A percentile compares a stretch with the other conserved stretches of the same genome.
phyloP scores from a whole-genome alignment of 257 asterid genomes.

The Solanum clarkiae region DNA sequence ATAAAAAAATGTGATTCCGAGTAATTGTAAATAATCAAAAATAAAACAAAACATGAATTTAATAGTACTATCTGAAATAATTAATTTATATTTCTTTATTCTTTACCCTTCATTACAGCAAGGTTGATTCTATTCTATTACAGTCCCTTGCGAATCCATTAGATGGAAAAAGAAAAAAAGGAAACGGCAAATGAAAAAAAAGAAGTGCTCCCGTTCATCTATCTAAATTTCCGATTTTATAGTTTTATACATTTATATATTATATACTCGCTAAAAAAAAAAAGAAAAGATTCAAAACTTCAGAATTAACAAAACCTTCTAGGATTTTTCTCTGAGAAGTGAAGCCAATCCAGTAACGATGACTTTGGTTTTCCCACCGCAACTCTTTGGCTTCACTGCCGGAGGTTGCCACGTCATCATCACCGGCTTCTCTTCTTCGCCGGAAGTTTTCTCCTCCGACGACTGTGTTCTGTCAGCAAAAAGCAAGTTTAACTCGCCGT shows the following conservation, averaged over 20 bases:
- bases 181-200: background rate
- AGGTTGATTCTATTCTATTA: background rate
- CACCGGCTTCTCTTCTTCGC: constrained; percentile 15
- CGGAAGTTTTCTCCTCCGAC: constrained; percentile 9
- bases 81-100: background rate
- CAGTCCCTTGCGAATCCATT: background rate
- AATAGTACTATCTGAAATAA: too few relatives aligned
- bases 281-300: constrained; percentile 9
- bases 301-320: constrained; percentile 7
- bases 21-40: too few relatives aligned
- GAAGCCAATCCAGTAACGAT: constrained; percentile 82
- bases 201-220: constrained; percentile 1
- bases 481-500: constrained; percentile 48
- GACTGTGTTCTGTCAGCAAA: constrained; percentile 30
- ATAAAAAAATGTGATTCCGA: too few relatives aligned
- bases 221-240: constrained; percentile 5
- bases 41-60: too few relatives aligned
- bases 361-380: constrained; percentile 35
- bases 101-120: background rate
- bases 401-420: constrained; percentile 60
- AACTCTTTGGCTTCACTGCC: constrained; percentile 50
- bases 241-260: constrained; percentile 6
- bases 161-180: background rate
- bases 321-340: constrained; percentile 60
- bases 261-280: background rate